phyloP scores from a whole-genome alignment of 2,329 filamentous ascomycete species.

The Diaporthe sp. region DNA sequence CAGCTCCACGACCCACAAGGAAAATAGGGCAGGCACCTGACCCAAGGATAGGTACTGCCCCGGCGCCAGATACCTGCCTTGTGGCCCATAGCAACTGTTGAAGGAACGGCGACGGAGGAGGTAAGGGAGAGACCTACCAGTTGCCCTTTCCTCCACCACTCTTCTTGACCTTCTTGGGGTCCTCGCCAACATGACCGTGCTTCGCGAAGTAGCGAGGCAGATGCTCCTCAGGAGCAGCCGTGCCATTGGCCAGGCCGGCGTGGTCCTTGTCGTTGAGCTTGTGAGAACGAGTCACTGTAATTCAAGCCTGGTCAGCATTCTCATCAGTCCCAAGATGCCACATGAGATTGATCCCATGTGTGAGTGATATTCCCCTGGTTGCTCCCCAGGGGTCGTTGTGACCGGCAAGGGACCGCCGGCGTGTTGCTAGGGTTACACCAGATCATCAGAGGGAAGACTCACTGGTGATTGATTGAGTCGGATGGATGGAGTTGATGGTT shows the following conservation, averaged over 20 bases:
- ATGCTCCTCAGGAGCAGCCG: conserved; percentile 76
- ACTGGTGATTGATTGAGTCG: conserved; percentile 21
- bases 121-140: conserved; percentile 74
- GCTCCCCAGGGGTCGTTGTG: neutral
- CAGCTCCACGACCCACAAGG: neutral
- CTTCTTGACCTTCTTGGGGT: conserved; percentile 97
- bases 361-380: neutral
- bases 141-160: conserved; percentile 93
- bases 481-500: conserved; percentile 17
- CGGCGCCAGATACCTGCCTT: conserved; percentile 1
- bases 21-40: neutral
- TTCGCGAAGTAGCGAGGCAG: conserved; percentile 96
- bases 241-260: conserved; percentile 82
- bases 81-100: neutral
- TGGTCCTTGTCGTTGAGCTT: conserved; percentile 96
- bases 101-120: neutral
- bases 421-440: conserved; percentile 9
- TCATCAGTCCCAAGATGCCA: neutral
- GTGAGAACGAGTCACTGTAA: conserved; percentile 94
- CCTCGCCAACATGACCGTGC: conserved; percentile 81
- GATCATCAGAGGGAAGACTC: conserved; percentile 12
- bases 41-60: neutral
- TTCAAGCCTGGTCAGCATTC: neutral
- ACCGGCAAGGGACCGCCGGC: neutral
- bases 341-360: neutral